Conservation (phyloP, 2,329 filamentous ascomycete genomes). For the Neonectria ditissima region DNA sequence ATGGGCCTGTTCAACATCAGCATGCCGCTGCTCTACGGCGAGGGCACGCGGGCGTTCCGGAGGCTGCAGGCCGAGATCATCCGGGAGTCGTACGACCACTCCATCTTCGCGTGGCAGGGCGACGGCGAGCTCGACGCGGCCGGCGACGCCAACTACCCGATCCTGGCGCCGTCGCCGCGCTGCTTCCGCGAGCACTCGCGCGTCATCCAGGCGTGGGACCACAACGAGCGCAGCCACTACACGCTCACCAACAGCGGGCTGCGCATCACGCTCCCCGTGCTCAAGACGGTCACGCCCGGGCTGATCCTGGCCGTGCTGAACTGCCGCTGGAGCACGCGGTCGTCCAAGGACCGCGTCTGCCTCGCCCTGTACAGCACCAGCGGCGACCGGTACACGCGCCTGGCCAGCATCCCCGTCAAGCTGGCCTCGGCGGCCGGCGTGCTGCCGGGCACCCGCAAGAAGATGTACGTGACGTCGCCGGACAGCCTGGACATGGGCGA, state of each 20-base stretch:
- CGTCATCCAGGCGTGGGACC: conserved; percentile 17
- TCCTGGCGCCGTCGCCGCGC: conserved; percentile 16
- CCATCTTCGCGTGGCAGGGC: conserved; percentile 38
- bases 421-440: conserved; percentile 10
- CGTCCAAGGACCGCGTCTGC: conserved; percentile 15
- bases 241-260: conserved; percentile 25
- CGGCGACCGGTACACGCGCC: conserved; percentile 17
- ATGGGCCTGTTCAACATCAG: conserved; percentile 38
- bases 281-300: conserved; percentile 19
- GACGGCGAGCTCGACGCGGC: background rate
- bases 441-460: conserved; percentile 16
- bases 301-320: conserved; percentile 19
- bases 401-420: conserved; percentile 14
- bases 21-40: conserved; percentile 41
- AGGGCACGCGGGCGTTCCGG: conserved; percentile 38
- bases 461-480: conserved; percentile 23
- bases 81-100: conserved; percentile 38
- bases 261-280: conserved; percentile 16
- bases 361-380: conserved; percentile 21
- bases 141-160: background rate
- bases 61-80: conserved; percentile 43
- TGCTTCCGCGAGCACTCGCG: conserved; percentile 16
- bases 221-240: conserved; percentile 21
- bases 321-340: conserved; percentile 13
- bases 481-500: conserved; percentile 21